Evolutionary conservation across 331 rosid genomes (phyloP), one percentile per base, ranked within the genome.

Genomic region (Quercus lobata): DNA sequence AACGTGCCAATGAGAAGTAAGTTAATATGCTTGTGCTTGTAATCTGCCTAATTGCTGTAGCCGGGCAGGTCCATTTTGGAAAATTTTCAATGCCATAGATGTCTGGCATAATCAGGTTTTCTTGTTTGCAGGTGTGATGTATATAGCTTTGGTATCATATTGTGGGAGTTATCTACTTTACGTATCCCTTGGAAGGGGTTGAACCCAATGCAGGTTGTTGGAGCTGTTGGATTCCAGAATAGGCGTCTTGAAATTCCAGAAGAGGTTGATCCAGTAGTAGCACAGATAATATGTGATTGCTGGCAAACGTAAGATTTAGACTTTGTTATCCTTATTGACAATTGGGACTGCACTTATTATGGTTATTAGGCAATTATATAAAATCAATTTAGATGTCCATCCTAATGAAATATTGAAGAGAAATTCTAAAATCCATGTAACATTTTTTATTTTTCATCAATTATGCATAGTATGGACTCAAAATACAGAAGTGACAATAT

Each of bases 121-220:
- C 78, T 46, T 86, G 54, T 58, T 61, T 84, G 92, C 97, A 96
- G 99, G 92, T 96, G 99, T 83, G 99, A 96, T 84, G 97, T 96
- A 69, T 96, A 96, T 82, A 96, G 99, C 82, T 96, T 96, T 83
- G 99, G 99, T 49, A 97, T 96, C 82, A 96, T 96, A 82, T 83
- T 96, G 79, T 96, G 99, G 99, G 99, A 96, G 85, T 85, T 96
- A 87, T 76, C 90, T 57, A 93, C 97, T 32, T 74, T 84, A 69
- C 77, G 65, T 62, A 84, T 96, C 82, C 99, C 99, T 34, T 96
- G 99, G 99, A 88, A 86, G 72, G 98, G 99, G 63, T 86, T 96
- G 92, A 96, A 96, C 87, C 99, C 99, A 54, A 96, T 96, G 99
- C 99, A 96, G 89, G 99, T 96, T 76, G 99, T 96, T 72, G 99